phyloP scores from a whole-genome alignment of 257 asterid species.

The Ballota nigra region DNA sequence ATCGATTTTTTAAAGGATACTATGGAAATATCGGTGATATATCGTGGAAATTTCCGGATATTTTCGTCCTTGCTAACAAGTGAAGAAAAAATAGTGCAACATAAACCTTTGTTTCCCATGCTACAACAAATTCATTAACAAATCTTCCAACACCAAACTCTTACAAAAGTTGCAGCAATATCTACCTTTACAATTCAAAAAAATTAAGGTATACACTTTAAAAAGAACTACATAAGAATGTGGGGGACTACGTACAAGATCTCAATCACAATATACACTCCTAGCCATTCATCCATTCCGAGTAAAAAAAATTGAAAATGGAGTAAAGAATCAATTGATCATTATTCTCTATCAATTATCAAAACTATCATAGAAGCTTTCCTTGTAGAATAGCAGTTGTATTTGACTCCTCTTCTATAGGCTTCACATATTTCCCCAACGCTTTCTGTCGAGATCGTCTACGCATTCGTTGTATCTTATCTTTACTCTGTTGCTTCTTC shows the following conservation, averaged over 20 bases:
- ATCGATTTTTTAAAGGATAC: too few relatives aligned
- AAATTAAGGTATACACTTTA: conserved; percentile 13
- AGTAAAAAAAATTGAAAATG: conserved; percentile 42
- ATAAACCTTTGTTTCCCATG: background rate
- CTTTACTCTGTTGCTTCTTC: conserved; percentile 60
- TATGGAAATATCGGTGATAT: too few relatives aligned
- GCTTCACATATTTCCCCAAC: conserved; percentile 76
- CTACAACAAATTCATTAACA: background rate
- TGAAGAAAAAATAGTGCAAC: background rate
- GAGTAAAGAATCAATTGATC: conserved; percentile 13
- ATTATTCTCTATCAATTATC: conserved; percentile 11
- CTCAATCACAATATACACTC: conserved; percentile 33
- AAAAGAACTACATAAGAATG: conserved; percentile 36
- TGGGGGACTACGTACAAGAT: conserved; percentile 33
- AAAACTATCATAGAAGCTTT: conserved; percentile 27
- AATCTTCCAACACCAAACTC: background rate
- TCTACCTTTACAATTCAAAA: conserved; percentile 21
- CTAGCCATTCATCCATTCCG: conserved; percentile 53
- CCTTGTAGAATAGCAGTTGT: conserved; percentile 27
- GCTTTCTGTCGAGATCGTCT: conserved; percentile 57
- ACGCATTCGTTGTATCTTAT: conserved; percentile 57
- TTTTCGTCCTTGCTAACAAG: too few relatives aligned
- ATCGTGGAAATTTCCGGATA: too few relatives aligned
- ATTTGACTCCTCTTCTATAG: conserved; percentile 58
- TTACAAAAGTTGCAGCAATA: background rate